Base-by-base conservation (phyloP, 2,329 filamentous ascomycete genomes). In the Fusarium nodosum region DNA sequence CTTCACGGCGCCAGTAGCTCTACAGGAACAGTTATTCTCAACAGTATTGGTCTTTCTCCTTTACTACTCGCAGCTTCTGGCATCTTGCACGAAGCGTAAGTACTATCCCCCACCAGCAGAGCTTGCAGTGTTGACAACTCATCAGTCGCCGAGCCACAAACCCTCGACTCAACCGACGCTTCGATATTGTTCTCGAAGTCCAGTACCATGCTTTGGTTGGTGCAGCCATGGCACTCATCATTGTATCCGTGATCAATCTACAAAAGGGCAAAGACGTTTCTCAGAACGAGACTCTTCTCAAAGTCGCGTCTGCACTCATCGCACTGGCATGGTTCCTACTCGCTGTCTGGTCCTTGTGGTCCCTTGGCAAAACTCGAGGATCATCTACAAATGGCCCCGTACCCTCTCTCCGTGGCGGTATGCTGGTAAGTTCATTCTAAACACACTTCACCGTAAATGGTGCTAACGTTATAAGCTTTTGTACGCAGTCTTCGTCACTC, bases 81-180 rank as follows among this genome's bases (percentile, higher is more conserved):
- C 9, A 63, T 63, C 15, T n/a, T 63, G 12, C 60, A 63, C 2
- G 60, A 63, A 11, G 60, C 58, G 60, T 63, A 18, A 31, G 59
- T 45, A 30, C 3, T 16, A 4, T 18, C 9, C 12, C 1, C 18
- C 7, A 18, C 4, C 33, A 22, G 1, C 18, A 16, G 10, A 16
- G 11, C 10, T 30, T 30, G 28, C 28, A 30, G 10, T 8, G 12
- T 13, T 59, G 9, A 60, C 20, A 41, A 8, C 26, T 36, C 13
- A 7, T 15, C 7, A 60, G 56, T 34, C 60, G 60, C 24, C 44
- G 60, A 31, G 57, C 39, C 1, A 63, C 60, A 13, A 56, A 63
- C 7, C 60, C 60, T 4, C 28, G 60, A 47, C 41, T 63, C 1
- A 62, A 63, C 20, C 54, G 60, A 34, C 60, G 60, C 10, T 24